Base-by-base conservation (phyloP, 2,329 filamentous ascomycete species). In the Penicillium sp. region DNA sequence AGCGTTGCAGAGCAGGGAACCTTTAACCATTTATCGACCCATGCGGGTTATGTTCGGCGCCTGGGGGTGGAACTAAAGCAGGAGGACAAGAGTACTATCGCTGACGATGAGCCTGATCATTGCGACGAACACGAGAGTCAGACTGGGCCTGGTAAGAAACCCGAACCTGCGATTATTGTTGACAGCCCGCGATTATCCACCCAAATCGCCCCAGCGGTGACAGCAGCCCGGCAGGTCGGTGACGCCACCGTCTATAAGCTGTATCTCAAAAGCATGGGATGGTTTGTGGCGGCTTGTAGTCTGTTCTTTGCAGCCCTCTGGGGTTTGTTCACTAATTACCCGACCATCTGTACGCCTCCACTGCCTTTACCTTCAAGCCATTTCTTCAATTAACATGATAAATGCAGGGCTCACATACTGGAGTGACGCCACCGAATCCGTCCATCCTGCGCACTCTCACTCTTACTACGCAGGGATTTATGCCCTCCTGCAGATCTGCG, bases 401-500 rank as follows among this genome's bases (percentile, higher is more conserved):
- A 19, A 40, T 40, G 38, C 38, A 40, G 38, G 38, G 38, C 38
- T 40, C 38, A 40, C 38, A 40, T 40, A 40, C 38, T 40, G 38
- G 38, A 40, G 16, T 19, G 38, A 40, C 38, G 38, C 38, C 38
- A 40, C 38, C 38, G 66, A 63, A 71, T 57, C 38, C n/a, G n/a
- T 40, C 22, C 60, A 68, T 52, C 65, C 65, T 10, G 33, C 51
- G 16, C 68, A 71, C 52, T 60, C 65, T 33, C 54, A 62, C 25
- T 53, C 64, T 8, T 73, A 68, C 52, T 73, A 72, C 35, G 61
- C 64, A 10, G 69, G 70, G 3, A 59, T 72, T 28, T 73, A 73
- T 55, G 63, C 71, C 25, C 38, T 70, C 6, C 59, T 74, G 52
- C 70, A 73, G 58, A 59, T 71, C 16, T 65, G 63, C 30, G 65